Conservation (phyloP, 208 protist species). For the Leishmania major region DNA sequence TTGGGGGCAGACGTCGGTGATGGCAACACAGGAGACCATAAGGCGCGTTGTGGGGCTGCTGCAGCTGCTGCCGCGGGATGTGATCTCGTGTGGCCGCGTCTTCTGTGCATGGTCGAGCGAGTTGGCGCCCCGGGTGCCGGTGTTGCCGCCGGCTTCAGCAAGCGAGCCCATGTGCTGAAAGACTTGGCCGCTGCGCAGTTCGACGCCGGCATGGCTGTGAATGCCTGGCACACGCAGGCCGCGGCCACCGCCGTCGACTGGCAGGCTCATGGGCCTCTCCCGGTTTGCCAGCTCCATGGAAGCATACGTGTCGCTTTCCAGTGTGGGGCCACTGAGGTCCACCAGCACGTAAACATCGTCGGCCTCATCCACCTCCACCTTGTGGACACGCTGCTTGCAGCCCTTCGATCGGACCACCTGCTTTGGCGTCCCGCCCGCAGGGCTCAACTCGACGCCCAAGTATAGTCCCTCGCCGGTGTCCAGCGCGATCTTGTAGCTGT, state of each 20-base stretch:
- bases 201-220: slow-evolving; percentile 43
- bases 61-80: background rate
- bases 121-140: slow-evolving; percentile 16
- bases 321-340: slow-evolving; percentile 42
- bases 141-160: background rate
- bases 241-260: slow-evolving; percentile 29
- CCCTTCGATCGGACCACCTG: slow-evolving; percentile 78
- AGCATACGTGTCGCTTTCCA: slow-evolving; percentile 83
- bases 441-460: slow-evolving; percentile 57
- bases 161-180: slow-evolving; percentile 31
- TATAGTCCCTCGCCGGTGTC: slow-evolving; percentile 91
- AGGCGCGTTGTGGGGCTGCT: slow-evolving; percentile 8
- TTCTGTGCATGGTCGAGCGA: slow-evolving; percentile 8
- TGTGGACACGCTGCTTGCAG: slow-evolving; percentile 84
- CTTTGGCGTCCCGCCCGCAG: slow-evolving; percentile 35
- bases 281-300: slow-evolving; percentile 75
- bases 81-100: slow-evolving; percentile 1
- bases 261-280: slow-evolving; percentile 42
- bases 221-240: slow-evolving; percentile 25
- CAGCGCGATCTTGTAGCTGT: slow-evolving; percentile 89
- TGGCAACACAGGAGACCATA: slow-evolving; percentile 35
- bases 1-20: slow-evolving; percentile 46
- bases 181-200: slow-evolving; percentile 62
- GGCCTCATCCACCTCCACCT: slow-evolving; percentile 55
- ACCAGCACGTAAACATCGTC: slow-evolving; percentile 74